Base-by-base conservation (phyloP, 345 rosid species). In the Salix exigua region DNA sequence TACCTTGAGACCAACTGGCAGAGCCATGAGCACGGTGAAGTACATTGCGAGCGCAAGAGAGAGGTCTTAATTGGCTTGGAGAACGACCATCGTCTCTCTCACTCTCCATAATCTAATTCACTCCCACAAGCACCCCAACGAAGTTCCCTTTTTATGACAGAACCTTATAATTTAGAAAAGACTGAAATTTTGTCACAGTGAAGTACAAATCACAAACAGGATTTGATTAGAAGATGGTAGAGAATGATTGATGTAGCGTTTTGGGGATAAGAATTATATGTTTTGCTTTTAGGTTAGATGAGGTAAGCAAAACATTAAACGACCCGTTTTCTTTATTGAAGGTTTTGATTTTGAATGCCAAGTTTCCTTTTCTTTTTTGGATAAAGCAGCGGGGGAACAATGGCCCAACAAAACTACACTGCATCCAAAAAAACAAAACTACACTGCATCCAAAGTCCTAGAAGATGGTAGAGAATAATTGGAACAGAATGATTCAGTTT, bases 11-110 rank as follows among this genome's bases (percentile, higher is more conserved):
- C 98, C 98, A 96, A 79, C 92, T 91, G 31, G 98, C 97, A 28
- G 99, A 96, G 71, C 99, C 99, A 84, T 96, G 96, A 65, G 98
- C 92, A 51, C 96, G 96, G 80, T 92, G 87, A 68, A 91, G 98
- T 70, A 89, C 82, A 79, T 83, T 88, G 60, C 91, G 93, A 21
- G 94, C 84, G 82, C 94, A 91, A 65, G 93, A 83, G 8, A 93
- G 87, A 4, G 94, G 97, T 79, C 98, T 88, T 80, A 93, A 79
- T 31, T 96, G 99, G 82, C 88, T 90, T 18, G 85, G 85, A 5
- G 82, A 81, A 46, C 92, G 88, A 0, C 97, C 93, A 71, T 91
- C 93, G 42, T 82, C 89, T 76, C 98, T 83, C 7, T 91, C 91
- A 0, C 81, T 85, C 81, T 85, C 93, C 98, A 90, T 90, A 14